Base-by-base conservation (phyloP, 805 yeast species). In the Candida vaughaniae region DNA sequence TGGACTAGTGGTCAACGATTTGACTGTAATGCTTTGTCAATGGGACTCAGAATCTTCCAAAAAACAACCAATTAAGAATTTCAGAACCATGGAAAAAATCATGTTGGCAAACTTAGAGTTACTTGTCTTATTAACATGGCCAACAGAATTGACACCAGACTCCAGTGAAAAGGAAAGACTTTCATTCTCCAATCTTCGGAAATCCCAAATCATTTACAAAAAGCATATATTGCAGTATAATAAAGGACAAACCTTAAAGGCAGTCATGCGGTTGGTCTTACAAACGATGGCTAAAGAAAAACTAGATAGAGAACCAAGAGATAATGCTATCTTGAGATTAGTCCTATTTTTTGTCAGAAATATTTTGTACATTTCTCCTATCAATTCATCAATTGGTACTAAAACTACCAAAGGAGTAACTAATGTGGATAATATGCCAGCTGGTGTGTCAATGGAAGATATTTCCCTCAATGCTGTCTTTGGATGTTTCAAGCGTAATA, bases 41-140 rank as follows among this genome's bases (percentile, higher is more conserved):
- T 85, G 91, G 87, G 88, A 84, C 33, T 58, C 52, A 11, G 64
- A 68, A 20, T 50, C 58, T 22, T 58, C 60, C 2, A 42, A 46
- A 28, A 60, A 60, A 25, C 56, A 57, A 25, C 58, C 62, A 28
- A 52, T 66, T 6, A 47, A 43, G 29, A 53, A 53, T 41, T 43
- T 39, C 3, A 45, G 52, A 25, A 60, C 64, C 23, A 60, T 70
- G 52, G 88, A 80, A 38, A 77, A 80, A 45, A 71, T 89, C 31
- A 83, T 89, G 29, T 58, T 85, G 14, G 75, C 87, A 4, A 77
- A 85, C 41, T 60, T 93, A 38, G 96, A 93, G 58, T 58, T 93
- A 5, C 60, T 93, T 40, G 95, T 87, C 1, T 77, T 86, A 2
- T 67, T 93, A 52, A 85, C 96, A 0, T 85, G 95, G 86, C 98